These are phyloP conservation scores for Sphaerostilbella broomeana DNA, from an alignment of 2,329 filamentous ascomycete genomes.

Conservation along the genomic window DNA sequence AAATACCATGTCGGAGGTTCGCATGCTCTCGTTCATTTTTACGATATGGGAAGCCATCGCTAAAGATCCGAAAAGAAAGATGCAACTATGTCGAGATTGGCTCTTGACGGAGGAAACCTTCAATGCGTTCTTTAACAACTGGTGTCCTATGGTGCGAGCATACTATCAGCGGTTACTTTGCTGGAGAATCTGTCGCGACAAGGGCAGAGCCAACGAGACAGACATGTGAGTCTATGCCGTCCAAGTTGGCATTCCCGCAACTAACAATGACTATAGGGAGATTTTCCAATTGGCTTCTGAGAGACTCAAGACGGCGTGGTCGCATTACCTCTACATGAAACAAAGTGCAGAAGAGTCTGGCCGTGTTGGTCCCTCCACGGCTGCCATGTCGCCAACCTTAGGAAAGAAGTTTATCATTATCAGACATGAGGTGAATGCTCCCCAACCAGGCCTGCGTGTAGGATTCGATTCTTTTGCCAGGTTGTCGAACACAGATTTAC, in stretches of 20 bases:
- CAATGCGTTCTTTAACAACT: conserved; percentile 79
- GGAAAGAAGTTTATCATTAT: conserved; percentile 84
- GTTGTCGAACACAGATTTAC: conserved; percentile 19
- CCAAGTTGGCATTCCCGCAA: neutral
- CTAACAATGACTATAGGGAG: conserved; percentile 41
- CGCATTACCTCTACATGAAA: conserved; percentile 70
- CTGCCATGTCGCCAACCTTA: conserved; percentile 77
- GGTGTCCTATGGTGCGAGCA: conserved; percentile 90
- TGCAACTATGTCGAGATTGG: conserved; percentile 65
- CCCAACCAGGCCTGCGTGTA: conserved; percentile 42
- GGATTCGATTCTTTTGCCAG: conserved; percentile 44
- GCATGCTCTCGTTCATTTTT: conserved; percentile 75
- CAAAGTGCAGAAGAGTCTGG: conserved; percentile 54
- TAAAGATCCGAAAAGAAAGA: conserved; percentile 59
- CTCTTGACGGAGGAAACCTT: conserved; percentile 70
- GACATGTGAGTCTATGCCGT: conserved; percentile 55
- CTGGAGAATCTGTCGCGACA: conserved; percentile 78
- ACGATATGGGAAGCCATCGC: conserved; percentile 70
- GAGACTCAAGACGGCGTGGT: conserved; percentile 67
- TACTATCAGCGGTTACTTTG: conserved; percentile 89
- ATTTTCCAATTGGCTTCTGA: conserved; percentile 63
- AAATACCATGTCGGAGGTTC: conserved; percentile 85
- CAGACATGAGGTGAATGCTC: conserved; percentile 58
- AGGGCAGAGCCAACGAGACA: conserved; percentile 55
- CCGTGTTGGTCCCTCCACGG: conserved; percentile 60